Evolutionary conservation across 2,329 filamentous ascomycete genomes (phyloP), one percentile per base, ranked within the genome.

Genomic region (Plenodomus tracheiphilus): DNA sequence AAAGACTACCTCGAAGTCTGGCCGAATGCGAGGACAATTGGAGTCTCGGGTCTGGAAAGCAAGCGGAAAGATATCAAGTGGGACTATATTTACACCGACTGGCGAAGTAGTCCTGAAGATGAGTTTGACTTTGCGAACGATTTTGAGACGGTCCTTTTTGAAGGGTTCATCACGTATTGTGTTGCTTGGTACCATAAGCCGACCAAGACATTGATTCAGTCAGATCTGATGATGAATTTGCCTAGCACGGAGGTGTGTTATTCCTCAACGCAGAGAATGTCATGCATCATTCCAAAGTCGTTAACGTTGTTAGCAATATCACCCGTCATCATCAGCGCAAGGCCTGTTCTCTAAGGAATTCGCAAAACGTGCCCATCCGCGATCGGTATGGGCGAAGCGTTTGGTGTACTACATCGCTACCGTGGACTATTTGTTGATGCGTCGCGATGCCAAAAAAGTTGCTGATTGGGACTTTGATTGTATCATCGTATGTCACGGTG

Each of bases 281-380:
- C n/a, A n/a, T n/a, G n/a, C n/a, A n/a, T n/a, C n/a, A n/a, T n/a
- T n/a, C n/a, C n/a, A n/a, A n/a, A n/a, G n/a, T n/a, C n/a, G n/a
- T n/a, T n/a, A n/a, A n/a, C n/a, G n/a, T n/a, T n/a, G n/a, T 1
- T 37, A 60, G 52, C 57, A 58, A 58, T 60, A 60, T 9, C 7
- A 32, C 10, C 46, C 47, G 1, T 55, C 54, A 10, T 59, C 56
- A 7, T 41, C 48, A 3, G 41, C 39, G 0, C 47, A 51, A 13
- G 57, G 48, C 2, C 18, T 43, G 1, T 18, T 49, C 0, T 60
- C 57, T 1, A 34, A 44, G 15, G 52, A 50, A 11, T 58, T 60
- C 1, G 52, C 54, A 2, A 58, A 54, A 19, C 30, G 47, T 4
- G 57, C 57, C 17, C 43, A 56, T 16, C 57, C 54, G 11, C 37